These are phyloP conservation scores for Dianthus caryophyllus DNA, from an alignment of 148 eudicot genomes.

Conservation along the genomic window DNA sequence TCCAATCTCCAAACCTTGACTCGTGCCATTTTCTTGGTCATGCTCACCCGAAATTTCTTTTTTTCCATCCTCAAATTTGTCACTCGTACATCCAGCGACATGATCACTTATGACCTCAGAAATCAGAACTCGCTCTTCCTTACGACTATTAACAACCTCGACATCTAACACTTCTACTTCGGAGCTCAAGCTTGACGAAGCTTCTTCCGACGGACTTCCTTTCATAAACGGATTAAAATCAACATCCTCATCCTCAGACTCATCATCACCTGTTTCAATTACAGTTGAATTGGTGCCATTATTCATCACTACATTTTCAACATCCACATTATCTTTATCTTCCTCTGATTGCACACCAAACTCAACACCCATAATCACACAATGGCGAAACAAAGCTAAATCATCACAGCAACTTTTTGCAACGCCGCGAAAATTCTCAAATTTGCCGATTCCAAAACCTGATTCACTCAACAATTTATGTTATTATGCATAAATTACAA, in stretches of 20 bases:
- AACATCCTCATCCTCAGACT: constrained; percentile 82
- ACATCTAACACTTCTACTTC: constrained; percentile 73
- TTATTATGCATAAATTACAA: constrained; percentile 3
- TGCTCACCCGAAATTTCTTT: constrained; percentile 24
- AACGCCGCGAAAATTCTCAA: background rate
- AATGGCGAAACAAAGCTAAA: background rate
- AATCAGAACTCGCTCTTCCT: constrained; percentile 15
- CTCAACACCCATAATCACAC: constrained; percentile 9
- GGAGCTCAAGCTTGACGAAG: constrained; percentile 88
- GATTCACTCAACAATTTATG: background rate
- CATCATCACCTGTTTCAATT: constrained; percentile 39
- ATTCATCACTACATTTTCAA: background rate
- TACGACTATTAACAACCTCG: constrained; percentile 53
- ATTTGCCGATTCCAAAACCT: background rate
- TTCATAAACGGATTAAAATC: constrained; percentile 83
- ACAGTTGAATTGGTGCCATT: constrained; percentile 15
- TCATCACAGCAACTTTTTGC: background rate
- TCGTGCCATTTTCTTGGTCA: constrained; percentile 31
- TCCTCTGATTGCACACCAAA: constrained; percentile 20
- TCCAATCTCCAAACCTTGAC: constrained; percentile 32
- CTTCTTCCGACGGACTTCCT: constrained; percentile 61
- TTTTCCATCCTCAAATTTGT: constrained; percentile 31
- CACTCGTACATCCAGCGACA: constrained; percentile 19
- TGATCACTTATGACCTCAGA: constrained; percentile 20
- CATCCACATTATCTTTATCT: constrained; percentile 5